Percentiles rank a stretch among this genome's conserved stretches.
Conservation (phyloP, 2,329 filamentous ascomycete species). For the Phialophora expanda region DNA sequence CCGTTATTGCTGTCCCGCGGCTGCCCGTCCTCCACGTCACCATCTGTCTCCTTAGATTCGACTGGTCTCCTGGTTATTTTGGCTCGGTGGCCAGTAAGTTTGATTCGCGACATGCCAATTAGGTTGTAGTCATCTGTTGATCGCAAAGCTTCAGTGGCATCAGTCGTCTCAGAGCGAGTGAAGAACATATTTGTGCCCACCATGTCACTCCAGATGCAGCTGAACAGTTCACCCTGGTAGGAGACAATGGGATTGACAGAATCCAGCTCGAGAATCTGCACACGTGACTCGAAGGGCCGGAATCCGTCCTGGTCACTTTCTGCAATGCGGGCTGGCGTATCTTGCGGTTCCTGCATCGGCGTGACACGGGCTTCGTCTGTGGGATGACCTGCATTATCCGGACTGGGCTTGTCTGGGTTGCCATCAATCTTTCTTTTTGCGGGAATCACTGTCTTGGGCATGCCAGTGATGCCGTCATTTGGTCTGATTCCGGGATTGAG, state of each 20-base stretch:
- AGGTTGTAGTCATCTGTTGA: constrained; percentile 66
- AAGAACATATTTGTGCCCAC: constrained; percentile 86
- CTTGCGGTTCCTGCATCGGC: constrained; percentile 36
- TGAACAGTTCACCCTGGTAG: constrained; percentile 78
- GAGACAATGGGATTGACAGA: constrained; percentile 76
- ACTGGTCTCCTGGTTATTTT: constrained; percentile 56
- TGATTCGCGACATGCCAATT: constrained; percentile 71
- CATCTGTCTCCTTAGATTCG: constrained; percentile 10
- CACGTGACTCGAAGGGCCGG: constrained; percentile 42
- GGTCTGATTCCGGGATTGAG: constrained; percentile 47
- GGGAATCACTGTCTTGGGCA: constrained; percentile 8
- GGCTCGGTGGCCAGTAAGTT: constrained; percentile 71
- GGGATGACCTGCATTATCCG: constrained; percentile 5
- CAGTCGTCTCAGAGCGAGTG: constrained; percentile 58
- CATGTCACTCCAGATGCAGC: constrained; percentile 79
- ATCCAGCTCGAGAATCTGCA: constrained; percentile 86
- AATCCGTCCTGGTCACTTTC: constrained; percentile 47
- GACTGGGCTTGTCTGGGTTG: constrained; percentile 26
- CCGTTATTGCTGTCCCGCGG: constrained; percentile 9
- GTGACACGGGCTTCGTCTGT: constrained; percentile 16
- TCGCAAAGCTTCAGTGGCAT: constrained; percentile 38
- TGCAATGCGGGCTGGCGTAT: constrained; percentile 34
- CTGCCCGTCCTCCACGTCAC: constrained; percentile 11
- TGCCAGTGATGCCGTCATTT: constrained; percentile 16
- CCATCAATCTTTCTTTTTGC: constrained; percentile 26